Percentiles rank a stretch among this genome's conserved stretches.
phyloP scores from a whole-genome alignment of 805 yeast genomes.

The Candida odintsovae region DNA sequence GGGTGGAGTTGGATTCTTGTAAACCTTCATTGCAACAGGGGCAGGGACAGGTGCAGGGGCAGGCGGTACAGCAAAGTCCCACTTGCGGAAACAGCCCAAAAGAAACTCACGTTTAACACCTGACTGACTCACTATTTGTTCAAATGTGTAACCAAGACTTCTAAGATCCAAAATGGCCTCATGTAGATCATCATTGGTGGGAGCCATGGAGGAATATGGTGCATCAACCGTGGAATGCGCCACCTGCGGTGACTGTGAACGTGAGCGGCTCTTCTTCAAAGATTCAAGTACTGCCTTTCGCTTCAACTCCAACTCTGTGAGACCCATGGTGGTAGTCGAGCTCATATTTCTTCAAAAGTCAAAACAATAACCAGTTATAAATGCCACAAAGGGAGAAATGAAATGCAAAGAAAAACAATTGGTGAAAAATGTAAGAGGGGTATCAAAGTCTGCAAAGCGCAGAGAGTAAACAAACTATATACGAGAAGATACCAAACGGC shows the following conservation, averaged over 20 bases:
- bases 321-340: not conserved
- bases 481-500: not conserved
- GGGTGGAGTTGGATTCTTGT: not conserved
- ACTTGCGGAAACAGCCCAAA: slow-evolving; percentile 10
- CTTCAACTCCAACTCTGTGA: slow-evolving; percentile 16
- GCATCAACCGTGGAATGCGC: not conserved
- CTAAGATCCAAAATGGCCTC: slow-evolving; percentile 21
- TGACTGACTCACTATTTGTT: slow-evolving; percentile 11
- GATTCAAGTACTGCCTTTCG: slow-evolving; percentile 22
- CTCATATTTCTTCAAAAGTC: not conserved
- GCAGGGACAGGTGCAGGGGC: slow-evolving; percentile 1
- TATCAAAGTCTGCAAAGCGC: not conserved
- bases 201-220: not conserved
- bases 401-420: not conserved
- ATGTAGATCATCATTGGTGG: slow-evolving; percentile 4
- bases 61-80: slow-evolving; percentile 17
- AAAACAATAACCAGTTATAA: not conserved
- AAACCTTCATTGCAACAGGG: not conserved
- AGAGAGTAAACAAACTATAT: not conserved
- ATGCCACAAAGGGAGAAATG: not conserved
- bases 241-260: slow-evolving; percentile 2
- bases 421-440: not conserved
- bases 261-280: slow-evolving; percentile 9
- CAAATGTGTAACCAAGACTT: slow-evolving; percentile 20
- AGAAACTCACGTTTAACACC: slow-evolving; percentile 16